Percentiles rank a stretch among this genome's conserved stretches.
Evolutionary conservation across 2,329 filamentous ascomycete species (phyloP).

Genomic region (Phyllosticta capitalensis): DNA sequence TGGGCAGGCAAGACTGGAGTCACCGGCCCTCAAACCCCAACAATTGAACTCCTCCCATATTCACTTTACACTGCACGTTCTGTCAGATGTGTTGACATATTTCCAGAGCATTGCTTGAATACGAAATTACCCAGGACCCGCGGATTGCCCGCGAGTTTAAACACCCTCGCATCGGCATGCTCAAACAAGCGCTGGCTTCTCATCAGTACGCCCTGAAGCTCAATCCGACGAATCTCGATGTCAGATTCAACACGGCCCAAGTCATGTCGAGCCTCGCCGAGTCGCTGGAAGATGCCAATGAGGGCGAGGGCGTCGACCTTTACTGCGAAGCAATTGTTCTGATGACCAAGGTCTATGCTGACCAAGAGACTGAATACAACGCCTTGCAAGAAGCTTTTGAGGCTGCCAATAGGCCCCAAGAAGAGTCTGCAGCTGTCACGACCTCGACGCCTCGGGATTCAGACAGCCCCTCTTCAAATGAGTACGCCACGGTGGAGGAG

Average conservation of each 20-base stretch:
- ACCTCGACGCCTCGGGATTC: constrained; percentile 14
- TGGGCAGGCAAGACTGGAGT: not conserved
- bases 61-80: not conserved
- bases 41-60: not conserved
- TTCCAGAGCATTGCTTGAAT: constrained; percentile 55
- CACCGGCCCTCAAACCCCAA: not conserved
- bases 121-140: constrained; percentile 59
- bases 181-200: constrained; percentile 52
- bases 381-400: constrained; percentile 28
- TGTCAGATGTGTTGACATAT: too few species aligned
- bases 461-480: constrained; percentile 17
- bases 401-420: constrained; percentile 16
- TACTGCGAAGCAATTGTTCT: constrained; percentile 53
- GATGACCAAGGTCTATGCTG: constrained; percentile 42
- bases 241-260: constrained; percentile 63
- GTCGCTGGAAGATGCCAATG: constrained; percentile 37
- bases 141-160: constrained; percentile 52
- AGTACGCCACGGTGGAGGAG: constrained; percentile 59
- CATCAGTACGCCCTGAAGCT: constrained; percentile 53
- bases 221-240: constrained; percentile 54
- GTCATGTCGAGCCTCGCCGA: constrained; percentile 59
- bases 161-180: constrained; percentile 41
- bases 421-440: constrained; percentile 16
- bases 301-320: constrained; percentile 38
- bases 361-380: constrained; percentile 38